Conservation (phyloP, 306 rosid genomes). For the Canavalia ensiformis region DNA sequence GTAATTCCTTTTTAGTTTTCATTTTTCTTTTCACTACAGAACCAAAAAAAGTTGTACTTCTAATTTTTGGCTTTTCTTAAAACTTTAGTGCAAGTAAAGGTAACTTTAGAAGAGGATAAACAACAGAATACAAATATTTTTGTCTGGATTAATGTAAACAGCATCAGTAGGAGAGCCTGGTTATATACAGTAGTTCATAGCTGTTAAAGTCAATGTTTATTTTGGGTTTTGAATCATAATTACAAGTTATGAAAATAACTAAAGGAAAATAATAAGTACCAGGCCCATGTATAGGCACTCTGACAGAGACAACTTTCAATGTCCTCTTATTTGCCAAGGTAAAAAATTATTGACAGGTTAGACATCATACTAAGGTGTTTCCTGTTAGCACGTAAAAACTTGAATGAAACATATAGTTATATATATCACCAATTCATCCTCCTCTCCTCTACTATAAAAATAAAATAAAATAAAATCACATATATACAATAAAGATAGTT, state of each 20-base stretch:
- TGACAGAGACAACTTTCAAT: not conserved
- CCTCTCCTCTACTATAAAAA: slow-evolving; percentile 19
- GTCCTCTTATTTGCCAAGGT: slow-evolving; percentile 4
- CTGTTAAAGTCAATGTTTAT: not conserved
- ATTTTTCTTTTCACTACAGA: slow-evolving; percentile 22
- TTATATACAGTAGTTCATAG: not conserved
- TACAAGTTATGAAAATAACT: not conserved
- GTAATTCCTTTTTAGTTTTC: slow-evolving; percentile 17
- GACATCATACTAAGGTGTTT: not conserved
- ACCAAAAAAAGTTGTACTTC: not conserved
- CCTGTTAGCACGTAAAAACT: slow-evolving; percentile 12
- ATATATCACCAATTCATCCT: slow-evolving; percentile 13
- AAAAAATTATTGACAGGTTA: slow-evolving; percentile 24
- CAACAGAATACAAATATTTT: slow-evolving; percentile 3
- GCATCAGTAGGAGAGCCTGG: not conserved
- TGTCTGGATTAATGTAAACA: slow-evolving; percentile 5
- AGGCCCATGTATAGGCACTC: slow-evolving; percentile 15
- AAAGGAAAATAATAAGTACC: slow-evolving; percentile 14
- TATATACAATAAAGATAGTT: slow-evolving; percentile 14
- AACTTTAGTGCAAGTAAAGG: slow-evolving; percentile 2
- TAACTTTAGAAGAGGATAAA: slow-evolving; percentile 24
- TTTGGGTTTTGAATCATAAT: slow-evolving; percentile 4
- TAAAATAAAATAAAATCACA: not conserved
- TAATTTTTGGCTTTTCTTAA: not conserved
- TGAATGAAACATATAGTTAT: not conserved